Percentiles rank a stretch among this genome's conserved stretches.
Evolutionary conservation across 2,329 filamentous ascomycete genomes (phyloP).

Genomic region (Pseudogymnoascus sp.): DNA sequence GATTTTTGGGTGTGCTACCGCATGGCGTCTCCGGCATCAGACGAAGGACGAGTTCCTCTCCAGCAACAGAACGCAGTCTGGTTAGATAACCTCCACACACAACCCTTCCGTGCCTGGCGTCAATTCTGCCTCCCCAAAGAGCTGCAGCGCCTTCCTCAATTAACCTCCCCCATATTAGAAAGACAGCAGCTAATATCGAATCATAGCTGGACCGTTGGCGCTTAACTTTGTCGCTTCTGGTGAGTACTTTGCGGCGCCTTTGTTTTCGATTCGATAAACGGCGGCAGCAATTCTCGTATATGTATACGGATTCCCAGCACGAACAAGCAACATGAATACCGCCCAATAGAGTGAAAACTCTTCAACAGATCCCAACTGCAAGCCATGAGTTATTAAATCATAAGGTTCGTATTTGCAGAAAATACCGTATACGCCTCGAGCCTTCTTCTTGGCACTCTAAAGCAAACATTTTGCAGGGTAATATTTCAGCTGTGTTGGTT

Average conservation of each 20-base stretch:
- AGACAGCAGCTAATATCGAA: conserved; percentile 14
- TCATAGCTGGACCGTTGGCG: conserved; percentile 64
- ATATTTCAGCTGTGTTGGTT: neutral
- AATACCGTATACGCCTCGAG: conserved; percentile 8
- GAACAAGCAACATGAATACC: conserved; percentile 10
- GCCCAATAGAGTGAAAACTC: conserved; percentile 20
- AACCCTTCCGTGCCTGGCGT: neutral
- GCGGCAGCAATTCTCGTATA: conserved; percentile 47
- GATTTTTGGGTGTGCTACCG: conserved; percentile 50
- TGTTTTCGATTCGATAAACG: conserved; percentile 40
- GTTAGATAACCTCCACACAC: conserved; percentile 41
- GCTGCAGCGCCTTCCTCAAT: conserved; percentile 8
- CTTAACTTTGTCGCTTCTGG: conserved; percentile 87
- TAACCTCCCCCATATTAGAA: neutral
- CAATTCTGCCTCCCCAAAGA: conserved; percentile 12
- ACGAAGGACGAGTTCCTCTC: conserved; percentile 55
- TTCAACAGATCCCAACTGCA: conserved; percentile 10
- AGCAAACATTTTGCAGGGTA: neutral
- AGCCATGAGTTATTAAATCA: conserved; percentile 24
- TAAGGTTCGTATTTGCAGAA: conserved; percentile 31
- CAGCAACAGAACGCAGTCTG: conserved; percentile 74
- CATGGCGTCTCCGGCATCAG: conserved; percentile 43
- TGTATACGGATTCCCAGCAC: neutral
- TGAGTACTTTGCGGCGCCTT: conserved; percentile 49
- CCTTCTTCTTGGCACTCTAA: conserved; percentile 14